Conservation (phyloP, 805 yeast genomes). For the Candida incommunis region DNA sequence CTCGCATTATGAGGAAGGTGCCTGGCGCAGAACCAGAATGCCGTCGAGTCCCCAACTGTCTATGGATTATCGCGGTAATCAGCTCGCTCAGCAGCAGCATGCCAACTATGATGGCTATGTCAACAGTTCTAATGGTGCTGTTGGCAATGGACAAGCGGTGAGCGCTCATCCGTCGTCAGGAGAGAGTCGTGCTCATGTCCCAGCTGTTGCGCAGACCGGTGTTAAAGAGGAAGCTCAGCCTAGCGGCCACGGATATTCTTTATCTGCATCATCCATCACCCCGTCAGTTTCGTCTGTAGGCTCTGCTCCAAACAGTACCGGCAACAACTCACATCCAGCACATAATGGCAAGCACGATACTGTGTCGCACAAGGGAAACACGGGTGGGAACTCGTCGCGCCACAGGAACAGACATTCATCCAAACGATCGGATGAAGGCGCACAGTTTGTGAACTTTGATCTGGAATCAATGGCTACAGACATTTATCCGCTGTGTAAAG, state of each 20-base stretch:
- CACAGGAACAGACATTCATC: conserved; percentile 3
- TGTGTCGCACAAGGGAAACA: background rate
- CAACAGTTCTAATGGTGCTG: background rate
- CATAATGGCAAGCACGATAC: conserved; percentile 2
- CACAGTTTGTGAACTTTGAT: conserved; percentile 25
- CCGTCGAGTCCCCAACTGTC: background rate
- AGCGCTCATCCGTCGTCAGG: background rate
- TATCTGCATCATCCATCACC: background rate
- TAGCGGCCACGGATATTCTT: background rate
- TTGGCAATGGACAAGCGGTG: background rate
- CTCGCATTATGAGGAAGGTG: background rate
- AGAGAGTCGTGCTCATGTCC: background rate
- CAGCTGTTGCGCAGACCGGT: background rate
- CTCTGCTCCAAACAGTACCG: background rate
- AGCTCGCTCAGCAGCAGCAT: conserved; percentile 3
- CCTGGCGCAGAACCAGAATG: background rate
- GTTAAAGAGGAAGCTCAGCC: background rate
- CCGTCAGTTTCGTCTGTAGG: background rate
- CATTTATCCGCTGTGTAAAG: conserved; percentile 73
- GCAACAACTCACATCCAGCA: background rate
- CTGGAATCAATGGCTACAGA: conserved; percentile 38
- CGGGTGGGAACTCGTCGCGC: conserved; percentile 2
- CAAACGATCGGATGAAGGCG: conserved; percentile 10
- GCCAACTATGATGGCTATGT: background rate
- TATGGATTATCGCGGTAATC: background rate